phyloP scores from a whole-genome alignment of 148 eudicot genomes.

The Amaranthus cruentus region DNA sequence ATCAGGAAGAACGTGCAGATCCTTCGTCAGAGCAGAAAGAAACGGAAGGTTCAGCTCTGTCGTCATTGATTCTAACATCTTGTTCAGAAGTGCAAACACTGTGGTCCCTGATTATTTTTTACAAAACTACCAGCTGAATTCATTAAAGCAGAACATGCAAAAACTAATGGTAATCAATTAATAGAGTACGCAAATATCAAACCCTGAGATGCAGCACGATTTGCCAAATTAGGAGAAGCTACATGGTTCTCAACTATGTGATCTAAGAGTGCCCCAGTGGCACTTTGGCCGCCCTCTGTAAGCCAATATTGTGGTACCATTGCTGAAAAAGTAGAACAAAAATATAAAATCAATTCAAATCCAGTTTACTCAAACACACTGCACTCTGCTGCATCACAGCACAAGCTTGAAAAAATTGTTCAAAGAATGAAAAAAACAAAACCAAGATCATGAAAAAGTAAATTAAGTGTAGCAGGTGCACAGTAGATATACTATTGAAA shows the following conservation, averaged over 20 bases:
- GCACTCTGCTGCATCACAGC: neutral
- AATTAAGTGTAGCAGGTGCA: neutral
- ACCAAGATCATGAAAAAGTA: neutral
- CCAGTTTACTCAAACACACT: neutral
- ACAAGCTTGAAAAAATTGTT: neutral
- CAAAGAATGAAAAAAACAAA: neutral
- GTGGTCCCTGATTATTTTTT: slow-evolving; percentile 49
- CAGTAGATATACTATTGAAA: neutral
- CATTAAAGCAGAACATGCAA: neutral
- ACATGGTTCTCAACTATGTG: slow-evolving; percentile 73
- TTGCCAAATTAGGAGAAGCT: slow-evolving; percentile 80
- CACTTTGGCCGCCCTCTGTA: slow-evolving; percentile 99
- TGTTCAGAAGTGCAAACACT: slow-evolving; percentile 66
- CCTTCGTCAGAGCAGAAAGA: slow-evolving; percentile 72
- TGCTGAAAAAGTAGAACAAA: slow-evolving; percentile 36
- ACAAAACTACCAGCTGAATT: neutral
- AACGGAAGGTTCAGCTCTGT: slow-evolving; percentile 55
- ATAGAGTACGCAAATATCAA: slow-evolving; percentile 10
- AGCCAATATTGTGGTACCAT: slow-evolving; percentile 98
- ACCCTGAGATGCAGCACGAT: slow-evolving; percentile 92
- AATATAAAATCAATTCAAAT: slow-evolving; percentile 11
- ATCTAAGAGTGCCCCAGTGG: slow-evolving; percentile 89
- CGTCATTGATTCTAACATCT: slow-evolving; percentile 61
- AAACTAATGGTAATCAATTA: neutral
- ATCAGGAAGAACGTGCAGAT: slow-evolving; percentile 90